Conservation (phyloP, 1,284 basidiomycete genomes). For the Pascua guehoae region DNA sequence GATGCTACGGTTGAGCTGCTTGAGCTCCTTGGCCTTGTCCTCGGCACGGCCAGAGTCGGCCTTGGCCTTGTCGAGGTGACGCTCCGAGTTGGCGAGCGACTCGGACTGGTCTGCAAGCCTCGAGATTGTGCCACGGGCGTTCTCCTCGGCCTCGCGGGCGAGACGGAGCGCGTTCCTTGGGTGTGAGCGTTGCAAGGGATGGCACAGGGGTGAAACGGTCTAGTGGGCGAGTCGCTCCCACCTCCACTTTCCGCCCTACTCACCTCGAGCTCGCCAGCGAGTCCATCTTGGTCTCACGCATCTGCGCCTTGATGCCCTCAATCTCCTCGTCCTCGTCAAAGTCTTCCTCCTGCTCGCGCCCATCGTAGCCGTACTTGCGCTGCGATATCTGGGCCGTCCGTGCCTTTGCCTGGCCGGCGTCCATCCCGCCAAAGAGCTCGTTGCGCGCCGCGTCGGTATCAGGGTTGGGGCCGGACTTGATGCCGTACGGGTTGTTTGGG, state of each 20-base stretch:
- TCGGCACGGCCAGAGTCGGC: slow-evolving; percentile 82
- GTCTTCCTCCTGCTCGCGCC: slow-evolving; percentile 59
- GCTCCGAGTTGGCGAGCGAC: slow-evolving; percentile 86
- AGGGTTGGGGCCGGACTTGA: background rate
- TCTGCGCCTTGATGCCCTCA: slow-evolving; percentile 93
- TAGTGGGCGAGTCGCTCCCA: background rate
- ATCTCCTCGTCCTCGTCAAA: slow-evolving; percentile 81
- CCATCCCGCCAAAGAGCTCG: slow-evolving; percentile 51
- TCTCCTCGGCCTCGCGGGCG: slow-evolving; percentile 94
- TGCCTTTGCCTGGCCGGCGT: background rate
- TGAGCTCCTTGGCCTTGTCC: slow-evolving; percentile 91
- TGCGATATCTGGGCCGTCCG: slow-evolving; percentile 48
- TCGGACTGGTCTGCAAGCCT: slow-evolving; percentile 89
- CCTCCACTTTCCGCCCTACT: slow-evolving; percentile 11
- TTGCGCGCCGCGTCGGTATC: slow-evolving; percentile 60
- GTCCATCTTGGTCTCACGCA: slow-evolving; percentile 87
- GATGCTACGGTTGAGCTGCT: slow-evolving; percentile 72
- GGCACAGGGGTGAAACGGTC: slow-evolving; percentile 1
- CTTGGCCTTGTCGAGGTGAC: slow-evolving; percentile 90
- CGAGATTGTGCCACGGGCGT: slow-evolving; percentile 76
- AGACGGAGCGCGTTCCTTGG: slow-evolving; percentile 78
- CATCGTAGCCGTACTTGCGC: slow-evolving; percentile 52
- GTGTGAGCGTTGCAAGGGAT: background rate
- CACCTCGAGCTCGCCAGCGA: slow-evolving; percentile 76
- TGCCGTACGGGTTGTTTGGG: slow-evolving; percentile 18